These are phyloP conservation scores for Actinidia chinensis DNA, from an alignment of 179 eudicot genomes.

Conservation along the genomic window DNA sequence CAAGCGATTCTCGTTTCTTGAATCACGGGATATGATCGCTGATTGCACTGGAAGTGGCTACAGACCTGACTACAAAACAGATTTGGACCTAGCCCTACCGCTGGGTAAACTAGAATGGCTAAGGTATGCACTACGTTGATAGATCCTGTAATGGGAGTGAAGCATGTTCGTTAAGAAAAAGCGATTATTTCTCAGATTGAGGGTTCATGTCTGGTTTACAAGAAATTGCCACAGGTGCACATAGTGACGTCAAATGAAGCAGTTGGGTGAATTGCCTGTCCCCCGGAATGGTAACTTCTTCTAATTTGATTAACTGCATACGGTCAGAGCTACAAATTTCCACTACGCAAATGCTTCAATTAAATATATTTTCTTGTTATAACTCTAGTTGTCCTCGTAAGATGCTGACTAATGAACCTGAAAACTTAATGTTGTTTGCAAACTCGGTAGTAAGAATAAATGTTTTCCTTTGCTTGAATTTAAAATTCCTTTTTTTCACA, in stretches of 20 bases:
- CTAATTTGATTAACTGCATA: neutral
- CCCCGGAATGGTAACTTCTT: constrained; percentile 66
- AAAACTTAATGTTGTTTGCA: neutral
- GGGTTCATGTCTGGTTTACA: constrained; percentile 27
- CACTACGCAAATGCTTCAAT: neutral
- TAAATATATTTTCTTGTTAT: neutral
- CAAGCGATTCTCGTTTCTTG: constrained; percentile 93
- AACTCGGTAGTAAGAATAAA: too few relatives aligned
- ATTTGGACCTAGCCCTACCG: constrained; percentile 95
- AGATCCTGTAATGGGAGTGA: neutral
- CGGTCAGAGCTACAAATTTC: neutral
- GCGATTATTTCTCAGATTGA: neutral
- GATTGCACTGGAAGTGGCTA: constrained; percentile 93
- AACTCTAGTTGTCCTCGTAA: neutral
- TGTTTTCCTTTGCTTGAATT: too few relatives aligned
- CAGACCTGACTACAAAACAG: constrained; percentile 95
- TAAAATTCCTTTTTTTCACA: too few relatives aligned
- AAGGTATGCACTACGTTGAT: constrained; percentile 48
- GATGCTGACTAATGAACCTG: neutral
- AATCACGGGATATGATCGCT: constrained; percentile 86
- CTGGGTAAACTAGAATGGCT: constrained; percentile 82
- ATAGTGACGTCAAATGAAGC: constrained; percentile 92
- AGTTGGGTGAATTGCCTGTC: constrained; percentile 93
- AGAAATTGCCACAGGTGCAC: constrained; percentile 85
- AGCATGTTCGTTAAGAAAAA: neutral